Conservation (phyloP, 345 rosid genomes). For the Passiflora organensis region DNA sequence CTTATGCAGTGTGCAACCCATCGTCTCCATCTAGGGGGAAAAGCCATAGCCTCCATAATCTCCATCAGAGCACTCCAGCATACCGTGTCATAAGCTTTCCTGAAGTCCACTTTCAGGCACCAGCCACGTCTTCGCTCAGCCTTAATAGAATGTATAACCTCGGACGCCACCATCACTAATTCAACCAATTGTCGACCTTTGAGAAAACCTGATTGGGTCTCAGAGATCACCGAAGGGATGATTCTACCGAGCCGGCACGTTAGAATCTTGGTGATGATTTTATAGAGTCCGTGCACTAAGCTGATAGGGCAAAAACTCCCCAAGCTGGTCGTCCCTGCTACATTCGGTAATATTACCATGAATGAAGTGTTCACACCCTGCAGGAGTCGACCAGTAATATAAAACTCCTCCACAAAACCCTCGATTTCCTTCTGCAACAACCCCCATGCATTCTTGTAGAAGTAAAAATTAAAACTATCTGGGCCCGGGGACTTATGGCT, state of each 20-base stretch:
- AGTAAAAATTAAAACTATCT: neutral
- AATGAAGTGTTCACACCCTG: too few species aligned
- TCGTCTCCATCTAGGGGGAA: neutral
- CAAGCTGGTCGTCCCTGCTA: neutral
- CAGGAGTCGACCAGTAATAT: neutral
- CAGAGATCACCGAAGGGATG: neutral
- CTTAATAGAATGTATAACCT: neutral
- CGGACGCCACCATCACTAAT: neutral
- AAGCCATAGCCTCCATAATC: neutral
- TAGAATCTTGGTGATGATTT: neutral
- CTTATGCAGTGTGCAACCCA: neutral
- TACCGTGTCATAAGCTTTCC: neutral
- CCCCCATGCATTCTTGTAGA: neutral
- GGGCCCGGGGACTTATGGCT: neutral
- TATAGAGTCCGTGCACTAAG: neutral
- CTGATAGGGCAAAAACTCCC: neutral
- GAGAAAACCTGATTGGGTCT: neutral
- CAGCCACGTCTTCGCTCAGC: neutral
- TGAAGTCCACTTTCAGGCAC: neutral
- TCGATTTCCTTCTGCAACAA: neutral
- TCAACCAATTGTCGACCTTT: neutral
- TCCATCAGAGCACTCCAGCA: neutral
- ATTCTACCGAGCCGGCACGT: neutral
- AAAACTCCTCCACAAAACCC: neutral
- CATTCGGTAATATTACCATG: neutral